Evolutionary conservation across 2,329 filamentous ascomycete species (phyloP), one percentile per base, ranked within the genome.

Genomic region (Trichophyton verrucosum): DNA sequence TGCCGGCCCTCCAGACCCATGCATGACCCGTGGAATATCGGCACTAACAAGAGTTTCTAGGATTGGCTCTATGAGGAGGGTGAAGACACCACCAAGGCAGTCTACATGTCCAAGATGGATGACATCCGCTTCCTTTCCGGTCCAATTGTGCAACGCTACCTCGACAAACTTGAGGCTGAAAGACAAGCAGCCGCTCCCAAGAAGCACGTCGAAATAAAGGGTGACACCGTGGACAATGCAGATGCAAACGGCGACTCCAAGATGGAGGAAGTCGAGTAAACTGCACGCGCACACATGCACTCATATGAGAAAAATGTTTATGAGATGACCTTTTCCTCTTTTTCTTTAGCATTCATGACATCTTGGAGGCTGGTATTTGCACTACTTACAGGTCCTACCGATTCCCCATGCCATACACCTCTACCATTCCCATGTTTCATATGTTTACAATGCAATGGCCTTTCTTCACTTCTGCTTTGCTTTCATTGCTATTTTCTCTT

Each of bases 1-100:
- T 79, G 88, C 57, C 15, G 36, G 13, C 15, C 20, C 30, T 20
- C 22, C n/a, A 11, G 15, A 22, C 6, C 27, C 6, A 30, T 13
- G 3, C 6, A 30, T 13, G 3, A 20, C 24, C 27, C 6, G 30
- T n/a, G 24, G 40, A 9, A 22, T 33, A 22, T 11, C 4, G 13
- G 3, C 15, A 65, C 67, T 69, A 61, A 71, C 68, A 65, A 61
- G 24, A 17, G 20, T 22, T 57, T 44, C 6, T 65, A 97, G 92
- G 91, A 99, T 73, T 99, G 94, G 94, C 82, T 99, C 64, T 97
- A 97, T 76, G 92, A 96, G 60, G 94, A 97, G 61, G 94, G 94
- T 63, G 91, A 96, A 65, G 94, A 99, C 74, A 85, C 91, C 66
- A 88, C 88, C 70, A 97, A 97, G 82, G 91, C 88, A 60, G 83